Percentiles rank a stretch among this genome's conserved stretches.
These are phyloP conservation scores for Neurospora hispaniola DNA, from an alignment of 495 filamentous ascomycete species.

Conservation along the genomic window DNA sequence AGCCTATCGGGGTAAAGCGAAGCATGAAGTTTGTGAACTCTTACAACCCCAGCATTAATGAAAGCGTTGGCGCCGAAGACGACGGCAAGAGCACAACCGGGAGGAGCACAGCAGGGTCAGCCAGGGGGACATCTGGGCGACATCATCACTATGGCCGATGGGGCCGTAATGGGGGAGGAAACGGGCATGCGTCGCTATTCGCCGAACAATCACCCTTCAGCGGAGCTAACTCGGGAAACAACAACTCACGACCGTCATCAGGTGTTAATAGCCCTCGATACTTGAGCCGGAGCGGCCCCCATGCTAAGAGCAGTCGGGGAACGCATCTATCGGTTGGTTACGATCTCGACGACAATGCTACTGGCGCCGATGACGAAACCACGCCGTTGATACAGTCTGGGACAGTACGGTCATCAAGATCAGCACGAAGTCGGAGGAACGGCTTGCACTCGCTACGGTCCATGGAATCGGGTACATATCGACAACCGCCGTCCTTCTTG, in stretches of 20 bases:
- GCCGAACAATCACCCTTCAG: conserved; percentile 64
- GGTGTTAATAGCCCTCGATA: conserved; percentile 46
- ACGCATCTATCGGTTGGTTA: conserved; percentile 33
- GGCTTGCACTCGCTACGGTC: conserved; percentile 51
- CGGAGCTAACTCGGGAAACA: conserved; percentile 27
- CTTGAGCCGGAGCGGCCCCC: conserved; percentile 15
- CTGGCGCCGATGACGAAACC: conserved; percentile 79
- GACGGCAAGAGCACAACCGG: conserved; percentile 46
- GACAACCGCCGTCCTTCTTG: conserved; percentile 48
- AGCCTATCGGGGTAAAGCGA: conserved; percentile 66
- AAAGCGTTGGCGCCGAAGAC: conserved; percentile 44
- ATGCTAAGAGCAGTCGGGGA: conserved; percentile 15
- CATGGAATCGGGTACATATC: conserved; percentile 63
- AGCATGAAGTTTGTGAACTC: conserved; percentile 98
- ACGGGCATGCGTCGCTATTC: conserved; percentile 61
- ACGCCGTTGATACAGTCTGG: conserved; percentile 59
- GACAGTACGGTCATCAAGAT: conserved; percentile 45
- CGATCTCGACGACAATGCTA: conserved; percentile 41
- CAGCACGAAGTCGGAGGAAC: conserved; percentile 46
- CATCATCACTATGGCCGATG: conserved; percentile 64
- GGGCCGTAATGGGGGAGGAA: conserved; percentile 49
- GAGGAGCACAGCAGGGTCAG: conserved; percentile 51
- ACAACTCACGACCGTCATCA: conserved; percentile 46
- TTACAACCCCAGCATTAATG: conserved; percentile 50
- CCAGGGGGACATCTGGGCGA: conserved; percentile 55